Base-by-base conservation (phyloP, 495 filamentous ascomycete species). In the Neurospora sp. region DNA sequence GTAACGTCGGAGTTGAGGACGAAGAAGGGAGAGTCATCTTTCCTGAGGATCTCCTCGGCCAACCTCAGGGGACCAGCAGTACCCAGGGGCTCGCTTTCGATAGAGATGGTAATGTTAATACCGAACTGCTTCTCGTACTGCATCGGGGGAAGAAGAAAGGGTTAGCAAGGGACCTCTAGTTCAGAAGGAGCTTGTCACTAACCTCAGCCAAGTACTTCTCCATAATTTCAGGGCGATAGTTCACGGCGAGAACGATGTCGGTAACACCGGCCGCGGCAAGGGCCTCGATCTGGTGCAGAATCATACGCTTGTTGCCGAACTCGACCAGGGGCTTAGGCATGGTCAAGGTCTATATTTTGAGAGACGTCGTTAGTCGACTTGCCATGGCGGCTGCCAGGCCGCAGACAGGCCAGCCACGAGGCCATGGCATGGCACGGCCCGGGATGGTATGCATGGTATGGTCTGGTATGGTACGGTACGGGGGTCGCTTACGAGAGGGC, bases 1-100 rank as follows among this genome's bases (percentile, higher is more conserved):
- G 96, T 98, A 78, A 99, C 89, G 81, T 98, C 96, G 40, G 94
- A 97, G 87, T 98, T 98, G 74, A 99, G 89, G n/a, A 99, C 96
- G 84, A 99, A 98, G 87, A 98, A 98, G 60, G 96, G 96, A 14
- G 89, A 84, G 81, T 97, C 91, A 79, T 98, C 95, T 83, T 98
- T 98, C 74, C 88, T 93, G 70, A 99, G 89, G 77, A 95, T 94
- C 79, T 93, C 89, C 86, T 98, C 96, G 70, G 96, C 96, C 70
- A 99, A 90, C 86, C 98, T 99, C 74, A 99, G 87, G 39, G 96
- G 96, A 73, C 96, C 96, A 75, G 96, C 96, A 62, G 96, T 99
- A 78, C 96, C 96, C 42, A 99, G 89, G 70, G 96, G 96, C 82
- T 99, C 96, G 72, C 89, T 89, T 85, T 99, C 96, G 84, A 99